A percentile compares a stretch with the other conserved stretches of the same genome.
Conservation (phyloP, 805 yeast genomes). For the Starmera caribaea region DNA sequence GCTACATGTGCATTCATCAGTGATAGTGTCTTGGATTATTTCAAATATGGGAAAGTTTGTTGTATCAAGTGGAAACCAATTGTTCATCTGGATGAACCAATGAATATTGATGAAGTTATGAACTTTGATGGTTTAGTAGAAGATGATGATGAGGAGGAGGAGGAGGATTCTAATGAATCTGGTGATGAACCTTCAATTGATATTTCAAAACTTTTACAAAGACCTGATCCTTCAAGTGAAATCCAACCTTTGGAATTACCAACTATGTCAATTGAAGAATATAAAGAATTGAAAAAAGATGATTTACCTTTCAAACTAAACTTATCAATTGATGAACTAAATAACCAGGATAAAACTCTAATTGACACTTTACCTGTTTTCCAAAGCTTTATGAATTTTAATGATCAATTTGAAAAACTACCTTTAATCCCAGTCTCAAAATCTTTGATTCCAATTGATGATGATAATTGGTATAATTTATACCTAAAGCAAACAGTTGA, state of each 20-base stretch:
- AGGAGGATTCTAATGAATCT: constrained; percentile 1
- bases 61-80: constrained; percentile 50
- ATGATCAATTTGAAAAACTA: constrained; percentile 19
- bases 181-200: constrained; percentile 25
- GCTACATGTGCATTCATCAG: constrained; percentile 66
- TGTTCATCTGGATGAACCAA: constrained; percentile 13
- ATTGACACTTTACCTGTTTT: constrained; percentile 24
- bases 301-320: constrained; percentile 23
- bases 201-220: constrained; percentile 21
- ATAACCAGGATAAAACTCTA: constrained; percentile 24
- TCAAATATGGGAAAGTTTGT: constrained; percentile 64
- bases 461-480: constrained; percentile 53
- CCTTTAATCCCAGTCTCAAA: constrained; percentile 54
- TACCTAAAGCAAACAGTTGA: constrained; percentile 41
- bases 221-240: constrained; percentile 25
- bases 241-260: constrained; percentile 22
- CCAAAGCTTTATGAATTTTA: constrained; percentile 18
- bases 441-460: constrained; percentile 53
- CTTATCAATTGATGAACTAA: constrained; percentile 21
- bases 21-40: constrained; percentile 64
- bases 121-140: constrained; percentile 8
- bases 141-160: constrained; percentile 5
- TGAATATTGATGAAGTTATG: constrained; percentile 5
- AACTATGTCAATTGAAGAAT: constrained; percentile 20
- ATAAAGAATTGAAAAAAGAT: constrained; percentile 3